Evolutionary conservation across 2,329 filamentous ascomycete species (phyloP), one percentile per base, ranked within the genome.

Genomic region (Talaromyces sp.): DNA sequence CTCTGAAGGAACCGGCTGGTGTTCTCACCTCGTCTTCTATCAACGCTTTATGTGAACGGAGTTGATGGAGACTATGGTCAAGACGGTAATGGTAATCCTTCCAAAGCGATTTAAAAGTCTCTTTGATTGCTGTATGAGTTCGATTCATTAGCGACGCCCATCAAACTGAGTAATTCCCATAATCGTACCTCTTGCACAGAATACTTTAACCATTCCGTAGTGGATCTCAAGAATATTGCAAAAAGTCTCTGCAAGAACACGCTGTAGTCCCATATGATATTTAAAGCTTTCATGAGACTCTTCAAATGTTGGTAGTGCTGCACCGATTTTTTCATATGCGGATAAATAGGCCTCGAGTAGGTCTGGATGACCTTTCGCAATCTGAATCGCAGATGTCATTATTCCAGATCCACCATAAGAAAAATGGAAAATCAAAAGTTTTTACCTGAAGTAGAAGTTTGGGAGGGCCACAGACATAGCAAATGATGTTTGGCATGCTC

Each of bases 401-500:
- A 37, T 52, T 27, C 31, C 2, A 47, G 10, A 27, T 27, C 17
- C 22, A 35, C 5, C 31, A 9, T 27, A 25, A 33, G 22, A 50
- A 35, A 3, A 43, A 35, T 37, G n/a, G 22, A 31, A 11, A 11
- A 22, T 37, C 13, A 3, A 5, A 33, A 35, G 15, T 31, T 31
- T 9, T 50, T 61, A 61, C 59, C 59, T 61, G 43, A n/a, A 61
- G 35, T 15, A 61, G 45, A 25, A 61, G 19, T 33, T 50, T 61
- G 27, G 45, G 10, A 27, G 59, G 59, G 11, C 59, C 59, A 19
- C 45, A 52, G n/a, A 61, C 41, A 22, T 49, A 52, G 59, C 59
- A 61, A 15, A 31, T 39, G 4, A 50, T 37, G 43, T 25, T 35
- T 33, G 25, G 39, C 13, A 50, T 37, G n/a, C 10, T 10, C 27